A percentile compares a stretch with the other conserved stretches of the same genome.
Conservation (phyloP, 2,329 filamentous ascomycete genomes). For the Arachnomyces sp. region DNA sequence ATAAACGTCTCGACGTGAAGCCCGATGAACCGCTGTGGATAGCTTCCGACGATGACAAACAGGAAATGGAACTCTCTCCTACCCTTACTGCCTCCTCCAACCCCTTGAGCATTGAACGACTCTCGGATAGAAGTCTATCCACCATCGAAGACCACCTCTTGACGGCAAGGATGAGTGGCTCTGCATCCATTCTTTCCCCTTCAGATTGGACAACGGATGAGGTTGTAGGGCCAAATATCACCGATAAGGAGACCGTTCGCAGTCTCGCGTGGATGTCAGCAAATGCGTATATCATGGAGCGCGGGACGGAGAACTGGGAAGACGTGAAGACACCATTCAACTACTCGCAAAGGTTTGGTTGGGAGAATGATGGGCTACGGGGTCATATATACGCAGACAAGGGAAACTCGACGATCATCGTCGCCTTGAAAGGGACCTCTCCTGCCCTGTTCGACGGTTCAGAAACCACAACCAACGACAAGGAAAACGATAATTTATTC, state of each 20-base stretch:
- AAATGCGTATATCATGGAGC: conserved; percentile 74
- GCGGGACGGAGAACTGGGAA: conserved; percentile 68
- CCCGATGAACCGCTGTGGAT: conserved; percentile 47
- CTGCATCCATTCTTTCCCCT: conserved; percentile 57
- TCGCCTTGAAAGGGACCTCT: conserved; percentile 86
- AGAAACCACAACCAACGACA: conserved; percentile 93
- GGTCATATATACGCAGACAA: conserved; percentile 90
- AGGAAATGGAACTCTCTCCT: conserved; percentile 34
- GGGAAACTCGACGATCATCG: conserved; percentile 75
- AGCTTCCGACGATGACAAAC: conserved; percentile 31
- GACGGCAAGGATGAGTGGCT: conserved; percentile 60
- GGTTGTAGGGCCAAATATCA: conserved; percentile 68
- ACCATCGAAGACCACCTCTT: conserved; percentile 73
- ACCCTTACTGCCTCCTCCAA: conserved; percentile 56
- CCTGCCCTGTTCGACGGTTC: conserved; percentile 92
- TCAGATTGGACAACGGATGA: conserved; percentile 79
- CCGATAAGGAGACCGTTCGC: conserved; percentile 75
- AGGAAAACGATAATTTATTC: conserved; percentile 94
- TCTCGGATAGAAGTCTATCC: conserved; percentile 67
- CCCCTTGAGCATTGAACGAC: conserved; percentile 63
- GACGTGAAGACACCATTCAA: conserved; percentile 75
- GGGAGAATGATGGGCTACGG: conserved; percentile 78
- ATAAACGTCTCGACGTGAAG: conserved; percentile 66
- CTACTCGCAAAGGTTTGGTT: conserved; percentile 81
- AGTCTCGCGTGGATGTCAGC: conserved; percentile 81